Base-by-base conservation (phyloP, 83 land plant genomes). In the Picea mariana region DNA sequence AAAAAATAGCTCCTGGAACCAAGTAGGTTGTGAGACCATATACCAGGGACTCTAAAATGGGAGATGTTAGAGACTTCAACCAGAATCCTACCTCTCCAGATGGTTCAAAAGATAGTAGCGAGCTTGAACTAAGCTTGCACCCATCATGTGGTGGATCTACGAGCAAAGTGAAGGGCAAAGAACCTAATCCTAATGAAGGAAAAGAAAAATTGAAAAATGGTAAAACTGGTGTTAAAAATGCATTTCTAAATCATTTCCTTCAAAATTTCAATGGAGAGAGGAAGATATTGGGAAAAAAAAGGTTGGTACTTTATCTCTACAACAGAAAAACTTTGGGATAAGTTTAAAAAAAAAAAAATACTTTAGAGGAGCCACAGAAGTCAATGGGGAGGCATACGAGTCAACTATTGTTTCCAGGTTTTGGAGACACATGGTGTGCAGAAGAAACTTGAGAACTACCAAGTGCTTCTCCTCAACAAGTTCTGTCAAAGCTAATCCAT, bases 111-210 rank as follows among this genome's bases (percentile, higher is more conserved):
- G 92, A 88, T 66, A 89, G 90, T 7, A 86, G 85, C 67, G 88
- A 86, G 24, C 87, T 92, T 82, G 94, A 92, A 83, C 85, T 92
- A 73, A 89, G 94, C 68, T 84, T 92, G 83, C 92, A 90, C 31
- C 80, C 90, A 47, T 84, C 92, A 27, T 86, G 77, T 82, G 92
- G 92, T 83, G 85, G 87, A 63, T 84, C 83, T 63, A 23, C 83
- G 72, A 78, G 71, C 0, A 89, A 90, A 62, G 60, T 78, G 5
- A 92, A 89, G 27, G 79, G 64, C n/a, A 84, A 83, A 75, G 79
- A 66, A 47, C 66, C 21, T 47, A 84, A 73, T 26, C 4, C 73
- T n/a, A 80, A 82, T n/a, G 92, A 86, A 65, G 86, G 85, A 68
- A 77, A 81, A 38, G 81, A 62, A 9, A 83, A 12, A 68, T 79